Base-by-base conservation (phyloP, 768 basidiomycete species). In the Tylopilus subfusipes region DNA sequence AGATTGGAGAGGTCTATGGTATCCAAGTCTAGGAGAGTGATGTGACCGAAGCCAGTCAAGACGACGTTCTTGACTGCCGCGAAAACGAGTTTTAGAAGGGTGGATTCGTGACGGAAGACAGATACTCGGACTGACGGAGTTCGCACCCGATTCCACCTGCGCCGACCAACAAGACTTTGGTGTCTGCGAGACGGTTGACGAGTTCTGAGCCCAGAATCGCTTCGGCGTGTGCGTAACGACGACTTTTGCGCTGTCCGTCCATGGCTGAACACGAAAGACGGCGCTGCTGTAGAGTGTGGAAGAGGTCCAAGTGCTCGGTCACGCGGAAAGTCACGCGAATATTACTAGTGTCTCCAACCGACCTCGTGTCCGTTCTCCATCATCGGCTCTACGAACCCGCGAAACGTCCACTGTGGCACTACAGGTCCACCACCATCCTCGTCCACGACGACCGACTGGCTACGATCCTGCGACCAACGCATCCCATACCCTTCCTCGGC, bases 111-210 rank as follows among this genome's bases (percentile, higher is more conserved):
- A 19, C 12, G 18, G 34, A 27, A 27, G 10, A 39, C 38, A 48
- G 6, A 57, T 22, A 39, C 21, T 36, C 40, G 40, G 31, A 78
- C 84, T 62, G 69, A 94, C 94, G 69, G 5, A 99, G 81, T 75
- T 99, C 97, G 64, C 96, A 99, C 9, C 97, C 97, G 66, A 98
- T 98, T 0, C 96, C 96, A 42, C 95, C 95, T 40, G 93, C 93
- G 27, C 97, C 97, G 30, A 99, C 96, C 25, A 98, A 77, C 57
- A 99, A 76, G 24, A 97, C 86, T 54, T 76, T 85, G 7, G 85
- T 86, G 40, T 78, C 70, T 4, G 82, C 75, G 5, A 92, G 75
- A 53, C 79, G 78, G 22, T 73, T 67, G 62, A 83, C 82, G 16
- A 93, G 72, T 59, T 88, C 85, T 38, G 81, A 72, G 8, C 94